These are phyloP conservation scores for Helianthus tuberosus DNA, from an alignment of 129 eudicot species.

Conservation along the genomic window DNA sequence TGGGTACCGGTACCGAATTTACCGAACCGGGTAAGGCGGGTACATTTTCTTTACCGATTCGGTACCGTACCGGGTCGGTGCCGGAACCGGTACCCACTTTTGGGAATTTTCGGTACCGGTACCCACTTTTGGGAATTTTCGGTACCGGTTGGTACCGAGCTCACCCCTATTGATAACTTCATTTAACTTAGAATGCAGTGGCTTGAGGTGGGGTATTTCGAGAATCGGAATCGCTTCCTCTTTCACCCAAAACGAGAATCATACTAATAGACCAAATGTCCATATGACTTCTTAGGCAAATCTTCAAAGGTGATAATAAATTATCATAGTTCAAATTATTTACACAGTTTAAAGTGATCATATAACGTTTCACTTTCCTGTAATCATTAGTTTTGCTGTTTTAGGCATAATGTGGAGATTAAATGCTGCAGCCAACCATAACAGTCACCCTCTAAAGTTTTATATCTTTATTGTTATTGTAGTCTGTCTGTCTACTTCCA, in stretches of 20 bases:
- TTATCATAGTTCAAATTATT: neutral
- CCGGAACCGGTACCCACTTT: no score
- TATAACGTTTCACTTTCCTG: neutral
- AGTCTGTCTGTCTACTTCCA: neutral
- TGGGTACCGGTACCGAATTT: no score
- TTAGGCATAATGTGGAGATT: neutral
- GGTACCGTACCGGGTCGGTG: no score
- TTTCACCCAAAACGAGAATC: conserved; percentile 97
- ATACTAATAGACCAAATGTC: conserved; percentile 94
- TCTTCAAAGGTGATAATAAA: neutral
- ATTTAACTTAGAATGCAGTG: neutral
- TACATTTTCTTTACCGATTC: no score
- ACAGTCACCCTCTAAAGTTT: neutral
- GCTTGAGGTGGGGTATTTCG: conserved; percentile 47
- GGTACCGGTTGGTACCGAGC: no score
- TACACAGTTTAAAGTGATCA: neutral
- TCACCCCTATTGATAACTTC: neutral
- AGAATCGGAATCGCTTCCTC: conserved; percentile 89
- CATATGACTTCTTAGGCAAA: conserved; percentile 6
- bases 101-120: no score
- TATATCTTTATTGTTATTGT: no score
- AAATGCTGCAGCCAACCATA: conserved; percentile 2
- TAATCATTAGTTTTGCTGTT: neutral
- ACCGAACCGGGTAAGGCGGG: no score
- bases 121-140: no score